Base-by-base conservation (phyloP, 768 basidiomycete genomes). In the Lactarius trivialis region DNA sequence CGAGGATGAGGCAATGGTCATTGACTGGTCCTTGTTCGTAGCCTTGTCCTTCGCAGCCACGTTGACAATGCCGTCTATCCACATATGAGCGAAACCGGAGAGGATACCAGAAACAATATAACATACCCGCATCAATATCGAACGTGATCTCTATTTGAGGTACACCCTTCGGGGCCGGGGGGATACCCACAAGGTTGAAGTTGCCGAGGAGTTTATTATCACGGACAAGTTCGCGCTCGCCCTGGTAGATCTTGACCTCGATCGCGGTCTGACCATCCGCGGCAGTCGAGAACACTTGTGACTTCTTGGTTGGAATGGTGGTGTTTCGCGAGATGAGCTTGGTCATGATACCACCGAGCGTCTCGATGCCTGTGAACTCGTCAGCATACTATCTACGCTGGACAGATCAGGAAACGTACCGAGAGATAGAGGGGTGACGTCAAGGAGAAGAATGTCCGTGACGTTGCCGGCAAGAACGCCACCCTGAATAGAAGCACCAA, bases 241-340 rank as follows among this genome's bases (percentile, higher is more conserved):
- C 97, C 78, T 99, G 97, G 82, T 85, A 99, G 69, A 99, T 94
- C 85, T 98, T 98, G 75, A 99, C 96, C 75, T 98, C 95, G 67
- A 99, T 98, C 39, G 96, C 95, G n/a, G 91, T 96, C 77, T 99
- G 97, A 56, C 97, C 96, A 65, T 99, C 97, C 41, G 96, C 96
- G 43, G 97, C 96, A 17, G 97, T 99, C 4, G 96, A 98, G 83
- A 99, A 98, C 49, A 89, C 90, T 75, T 98, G 96, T 0, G 93
- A 94, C 84, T 99, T 99, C 83, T 99, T 99, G 68, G 96, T 98
- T 5, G 97, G 97, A 76, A 98, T 98, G 61, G 97, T 98, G 12
- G 97, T 99, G 80, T 99, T 99, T 63, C 97, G 89, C 72, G 82
- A 88, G 77, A 99, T 99, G 49, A 99, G 85, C 77, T 98, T 96